Base-by-base conservation (phyloP, 352 stramenopile species). In the Pilasporangium apinafurcum region DNA sequence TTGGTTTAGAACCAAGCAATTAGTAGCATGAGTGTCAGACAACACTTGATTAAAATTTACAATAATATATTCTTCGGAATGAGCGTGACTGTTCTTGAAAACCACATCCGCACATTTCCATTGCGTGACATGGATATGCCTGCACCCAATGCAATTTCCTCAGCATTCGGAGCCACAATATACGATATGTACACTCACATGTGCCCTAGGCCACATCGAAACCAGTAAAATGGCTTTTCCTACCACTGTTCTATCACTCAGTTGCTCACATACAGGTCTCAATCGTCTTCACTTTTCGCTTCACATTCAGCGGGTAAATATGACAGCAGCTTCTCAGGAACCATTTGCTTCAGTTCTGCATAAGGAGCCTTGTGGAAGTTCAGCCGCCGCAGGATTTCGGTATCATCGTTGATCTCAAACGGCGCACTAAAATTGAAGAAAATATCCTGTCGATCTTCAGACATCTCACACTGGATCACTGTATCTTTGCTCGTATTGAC, bases 331-430 rank as follows among this genome's bases (percentile, higher is more conserved):
- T 86, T 86, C 26, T 87, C 72, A 1, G 80, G 68, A 5, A 94
- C 68, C 48, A 89, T 72, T 32, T 73, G 54, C 58, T 83, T 83
- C 13, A 89, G 52, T 35, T 92, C 73, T n/a, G 60, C 41, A 27
- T 65, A 79, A 28, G 64, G 37, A 33, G 69, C 68, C 48, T 89
- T 84, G 67, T 96, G 86, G 62, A 98, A 68, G 35, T 87, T 83
- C 31, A 98, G 70, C 48, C 86, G 82, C 56, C 96, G 96, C 51
- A 98, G 65, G 45, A 98, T 96, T 32, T 97, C 94, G 49, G 95
- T 97, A 64, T 98, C 95, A 69, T 98, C 94, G 57, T 97, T 96
- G 64, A 98, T 98, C 67, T 98, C 93, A 66, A 98, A 98, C 28
- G 92, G 87, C 33, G 83, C 80, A 55, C 71, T 95, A 59, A 98